These are phyloP conservation scores for Russula sp. DNA, from an alignment of 768 basidiomycete species.

Conservation along the genomic window DNA sequence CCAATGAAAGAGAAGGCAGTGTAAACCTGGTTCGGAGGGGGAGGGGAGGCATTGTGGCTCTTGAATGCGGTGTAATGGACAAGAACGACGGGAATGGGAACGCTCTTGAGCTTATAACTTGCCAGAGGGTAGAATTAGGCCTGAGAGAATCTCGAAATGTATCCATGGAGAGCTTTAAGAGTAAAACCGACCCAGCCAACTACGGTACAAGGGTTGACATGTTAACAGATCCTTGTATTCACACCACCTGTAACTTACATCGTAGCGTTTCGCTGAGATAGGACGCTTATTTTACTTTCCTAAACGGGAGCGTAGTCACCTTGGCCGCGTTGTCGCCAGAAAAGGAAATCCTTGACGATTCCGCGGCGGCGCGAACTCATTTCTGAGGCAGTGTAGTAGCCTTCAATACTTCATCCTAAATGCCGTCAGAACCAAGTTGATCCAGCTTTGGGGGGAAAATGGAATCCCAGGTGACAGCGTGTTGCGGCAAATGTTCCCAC, in stretches of 20 bases:
- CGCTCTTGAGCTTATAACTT: background rate
- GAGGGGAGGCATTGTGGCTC: background rate
- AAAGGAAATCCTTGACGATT: background rate
- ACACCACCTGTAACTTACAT: too few relatives aligned
- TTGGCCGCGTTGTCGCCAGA: background rate
- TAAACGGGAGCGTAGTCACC: background rate
- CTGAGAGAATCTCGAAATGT: background rate
- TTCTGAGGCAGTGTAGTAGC: too few relatives aligned
- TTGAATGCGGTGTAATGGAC: background rate
- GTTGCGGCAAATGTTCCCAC: too few relatives aligned
- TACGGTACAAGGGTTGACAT: background rate
- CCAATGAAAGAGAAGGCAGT: conserved; percentile 45
- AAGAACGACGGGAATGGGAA: background rate
- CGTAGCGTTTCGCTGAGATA: too few relatives aligned
- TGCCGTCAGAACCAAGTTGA: too few relatives aligned
- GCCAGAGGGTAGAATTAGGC: background rate
- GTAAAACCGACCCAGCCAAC: background rate
- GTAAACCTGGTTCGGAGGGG: conserved; percentile 32
- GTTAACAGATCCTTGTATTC: background rate
- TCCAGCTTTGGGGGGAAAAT: too few relatives aligned
- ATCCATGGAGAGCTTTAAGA: background rate
- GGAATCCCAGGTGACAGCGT: too few relatives aligned
- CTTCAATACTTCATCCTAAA: too few relatives aligned
- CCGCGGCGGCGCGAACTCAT: too few relatives aligned
- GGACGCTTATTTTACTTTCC: background rate